phyloP scores from a whole-genome alignment of 106 monocot species.

The Amphibolis antarctica region DNA sequence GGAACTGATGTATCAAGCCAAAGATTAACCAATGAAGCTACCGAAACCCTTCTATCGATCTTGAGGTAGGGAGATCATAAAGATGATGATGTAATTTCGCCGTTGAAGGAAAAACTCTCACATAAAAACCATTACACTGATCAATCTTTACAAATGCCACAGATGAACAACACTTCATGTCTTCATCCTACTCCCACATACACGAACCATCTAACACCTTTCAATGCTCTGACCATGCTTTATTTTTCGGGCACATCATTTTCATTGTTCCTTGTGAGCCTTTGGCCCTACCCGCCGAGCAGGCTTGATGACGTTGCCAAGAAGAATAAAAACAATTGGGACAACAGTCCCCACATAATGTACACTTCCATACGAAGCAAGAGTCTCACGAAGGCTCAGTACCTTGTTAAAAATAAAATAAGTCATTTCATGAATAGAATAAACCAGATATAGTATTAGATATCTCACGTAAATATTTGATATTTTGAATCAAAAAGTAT shows the following conservation, averaged over 20 bases:
- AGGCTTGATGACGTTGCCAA: conserved; percentile 65
- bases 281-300: conserved; percentile 46
- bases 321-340: conserved; percentile 56
- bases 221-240: neutral
- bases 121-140: too few relatives aligned
- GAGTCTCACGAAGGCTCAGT: conserved; percentile 77
- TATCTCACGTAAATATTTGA: neutral
- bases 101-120: too few relatives aligned
- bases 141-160: too few relatives aligned
- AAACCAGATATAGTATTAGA: neutral
- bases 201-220: too few relatives aligned
- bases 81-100: too few relatives aligned
- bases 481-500: neutral
- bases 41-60: too few relatives aligned
- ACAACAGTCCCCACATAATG: conserved; percentile 80
- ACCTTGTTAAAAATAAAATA: conserved; percentile 33
- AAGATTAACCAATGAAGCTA: too few relatives aligned
- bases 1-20: too few relatives aligned
- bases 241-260: neutral
- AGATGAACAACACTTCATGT: too few relatives aligned
- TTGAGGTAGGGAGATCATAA: too few relatives aligned
- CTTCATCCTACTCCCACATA: too few relatives aligned
- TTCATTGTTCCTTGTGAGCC: conserved; percentile 42
- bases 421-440: neutral
- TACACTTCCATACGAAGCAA: conserved; percentile 73